Percentiles rank a stretch among this genome's conserved stretches.
Conservation (phyloP, 768 basidiomycete genomes). For the Leccinum aurantiacum region DNA sequence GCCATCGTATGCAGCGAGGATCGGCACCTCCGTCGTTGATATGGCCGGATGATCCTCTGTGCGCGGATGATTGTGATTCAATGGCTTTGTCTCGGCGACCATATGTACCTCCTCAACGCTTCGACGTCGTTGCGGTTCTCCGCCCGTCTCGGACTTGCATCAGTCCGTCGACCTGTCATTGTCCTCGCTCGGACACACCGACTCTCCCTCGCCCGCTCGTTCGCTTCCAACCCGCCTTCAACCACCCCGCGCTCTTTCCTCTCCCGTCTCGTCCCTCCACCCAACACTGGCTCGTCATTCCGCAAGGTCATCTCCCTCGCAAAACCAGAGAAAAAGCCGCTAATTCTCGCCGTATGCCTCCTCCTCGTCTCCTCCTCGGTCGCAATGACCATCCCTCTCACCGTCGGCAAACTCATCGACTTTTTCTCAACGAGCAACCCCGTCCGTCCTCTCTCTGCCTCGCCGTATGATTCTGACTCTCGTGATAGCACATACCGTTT, state of each 20-base stretch:
- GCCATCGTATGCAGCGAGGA: no score
- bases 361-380: slow-evolving; percentile 87
- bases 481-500: slow-evolving; percentile 66
- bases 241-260: slow-evolving; percentile 16
- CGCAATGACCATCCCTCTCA: slow-evolving; percentile 90
- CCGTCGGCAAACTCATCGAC: slow-evolving; percentile 92
- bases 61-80: no score
- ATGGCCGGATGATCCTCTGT: no score
- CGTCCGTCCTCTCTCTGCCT: slow-evolving; percentile 37
- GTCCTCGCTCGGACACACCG: not conserved
- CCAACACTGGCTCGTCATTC: slow-evolving; percentile 59
- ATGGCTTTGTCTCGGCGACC: no score
- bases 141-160: not conserved
- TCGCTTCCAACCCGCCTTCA: slow-evolving; percentile 8
- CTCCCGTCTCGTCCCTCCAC: slow-evolving; percentile 30
- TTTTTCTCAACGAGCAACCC: slow-evolving; percentile 67
- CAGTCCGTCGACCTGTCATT: not conserved
- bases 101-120: not conserved
- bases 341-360: slow-evolving; percentile 73
- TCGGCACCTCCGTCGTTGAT: no score
- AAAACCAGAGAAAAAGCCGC: slow-evolving; percentile 75
- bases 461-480: not conserved
- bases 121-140: not conserved
- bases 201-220: slow-evolving; percentile 7
- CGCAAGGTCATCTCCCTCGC: slow-evolving; percentile 77